These are phyloP conservation scores for Eutypella sp. DNA, from an alignment of 2,329 filamentous ascomycete species.

Conservation along the genomic window DNA sequence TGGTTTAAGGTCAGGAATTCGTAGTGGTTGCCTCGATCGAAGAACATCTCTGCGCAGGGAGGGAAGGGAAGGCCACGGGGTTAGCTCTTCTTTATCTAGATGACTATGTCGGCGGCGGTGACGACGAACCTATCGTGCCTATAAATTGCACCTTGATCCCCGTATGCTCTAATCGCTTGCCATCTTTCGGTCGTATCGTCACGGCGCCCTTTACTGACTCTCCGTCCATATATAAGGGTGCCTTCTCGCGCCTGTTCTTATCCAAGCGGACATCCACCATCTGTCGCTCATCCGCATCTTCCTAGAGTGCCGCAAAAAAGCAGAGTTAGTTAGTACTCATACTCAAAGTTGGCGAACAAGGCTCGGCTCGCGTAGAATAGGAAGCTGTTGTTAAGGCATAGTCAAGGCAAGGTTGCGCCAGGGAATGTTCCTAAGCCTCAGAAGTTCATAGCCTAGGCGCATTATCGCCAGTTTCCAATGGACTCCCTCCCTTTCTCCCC, in stretches of 20 bases:
- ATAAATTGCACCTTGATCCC: conserved; percentile 99
- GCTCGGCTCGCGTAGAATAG: too few relatives aligned
- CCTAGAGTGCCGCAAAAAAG: conserved; percentile 25
- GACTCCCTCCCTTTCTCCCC: too few relatives aligned
- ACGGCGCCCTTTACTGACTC: conserved; percentile 97
- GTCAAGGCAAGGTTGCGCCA: not conserved
- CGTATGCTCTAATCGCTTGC: conserved; percentile 94
- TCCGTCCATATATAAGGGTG: conserved; percentile 94
- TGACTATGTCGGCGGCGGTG: conserved; percentile 3
- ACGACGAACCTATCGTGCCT: conserved; percentile 77
- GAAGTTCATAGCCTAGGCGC: too few relatives aligned
- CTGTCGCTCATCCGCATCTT: conserved; percentile 87
- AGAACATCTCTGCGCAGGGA: conserved; percentile 85
- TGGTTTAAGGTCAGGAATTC: conserved; percentile 97
- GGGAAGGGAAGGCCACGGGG: not conserved
- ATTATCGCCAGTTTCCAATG: too few relatives aligned
- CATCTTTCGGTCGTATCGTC: conserved; percentile 93
- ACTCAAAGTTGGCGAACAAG: too few relatives aligned
- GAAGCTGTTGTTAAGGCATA: not conserved
- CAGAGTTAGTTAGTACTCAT: too few relatives aligned
- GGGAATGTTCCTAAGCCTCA: not conserved
- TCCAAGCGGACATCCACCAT: conserved; percentile 98
- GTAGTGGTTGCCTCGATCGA: conserved; percentile 97
- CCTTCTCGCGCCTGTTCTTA: conserved; percentile 96
- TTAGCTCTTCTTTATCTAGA: conserved; percentile 6